Evolutionary conservation across 176 grass and related monocot genomes (phyloP).

Genomic region (Triticum monococcum): DNA sequence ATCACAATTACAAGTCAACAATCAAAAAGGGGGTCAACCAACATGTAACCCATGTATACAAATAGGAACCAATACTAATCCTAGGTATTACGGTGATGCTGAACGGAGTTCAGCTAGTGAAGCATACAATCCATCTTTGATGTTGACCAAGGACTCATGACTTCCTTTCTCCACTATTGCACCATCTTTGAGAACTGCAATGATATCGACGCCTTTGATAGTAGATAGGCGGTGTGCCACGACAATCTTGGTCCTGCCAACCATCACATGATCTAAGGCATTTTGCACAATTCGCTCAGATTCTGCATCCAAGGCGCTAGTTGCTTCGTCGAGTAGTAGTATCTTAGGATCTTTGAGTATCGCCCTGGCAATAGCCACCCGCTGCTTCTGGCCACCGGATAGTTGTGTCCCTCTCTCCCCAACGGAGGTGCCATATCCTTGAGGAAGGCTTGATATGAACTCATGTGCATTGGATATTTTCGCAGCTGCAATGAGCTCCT

Average conservation of each 20-base stretch:
- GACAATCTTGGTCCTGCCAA: constrained; percentile 52
- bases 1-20: background rate
- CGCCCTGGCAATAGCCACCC: constrained; percentile 62
- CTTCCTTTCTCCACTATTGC: constrained; percentile 58
- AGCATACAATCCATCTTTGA: constrained; percentile 59
- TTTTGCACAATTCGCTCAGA: constrained; percentile 67
- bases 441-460: constrained; percentile 61
- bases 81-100: background rate
- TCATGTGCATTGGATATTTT: constrained; percentile 67
- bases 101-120: constrained; percentile 60
- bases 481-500: constrained; percentile 49
- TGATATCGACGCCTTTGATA: constrained; percentile 53
- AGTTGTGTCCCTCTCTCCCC: constrained; percentile 62
- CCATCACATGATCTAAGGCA: constrained; percentile 59
- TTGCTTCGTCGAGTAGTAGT: constrained; percentile 69
- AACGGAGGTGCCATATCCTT: constrained; percentile 57
- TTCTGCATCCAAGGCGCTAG: constrained; percentile 67
- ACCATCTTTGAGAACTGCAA: constrained; percentile 70
- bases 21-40: background rate
- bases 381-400: constrained; percentile 73
- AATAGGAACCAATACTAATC: background rate
- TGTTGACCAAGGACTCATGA: constrained; percentile 49
- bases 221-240: constrained; percentile 70
- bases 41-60: background rate
- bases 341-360: constrained; percentile 65